Conservation (phyloP, 768 basidiomycete species). For the Mycena latifolia region DNA sequence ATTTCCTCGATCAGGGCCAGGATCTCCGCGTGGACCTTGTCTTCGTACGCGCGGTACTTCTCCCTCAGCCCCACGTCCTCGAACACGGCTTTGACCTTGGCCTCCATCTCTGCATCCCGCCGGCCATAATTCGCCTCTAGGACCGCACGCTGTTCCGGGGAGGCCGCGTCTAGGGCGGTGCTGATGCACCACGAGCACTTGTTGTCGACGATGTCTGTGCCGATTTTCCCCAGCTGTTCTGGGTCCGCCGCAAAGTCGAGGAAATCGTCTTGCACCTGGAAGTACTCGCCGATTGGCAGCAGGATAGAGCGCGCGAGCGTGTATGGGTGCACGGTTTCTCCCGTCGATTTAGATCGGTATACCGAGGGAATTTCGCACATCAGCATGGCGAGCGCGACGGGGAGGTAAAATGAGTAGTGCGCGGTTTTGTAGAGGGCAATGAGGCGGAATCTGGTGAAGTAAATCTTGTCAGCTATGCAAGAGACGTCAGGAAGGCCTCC, state of each 20-base stretch:
- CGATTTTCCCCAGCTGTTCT: conserved; percentile 94
- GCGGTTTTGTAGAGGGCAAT: conserved; percentile 99
- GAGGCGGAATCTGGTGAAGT: conserved; percentile 81
- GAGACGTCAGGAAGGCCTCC: neutral
- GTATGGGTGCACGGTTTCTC: conserved; percentile 65
- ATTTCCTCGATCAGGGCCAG: conserved; percentile 78
- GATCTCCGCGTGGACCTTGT: conserved; percentile 73
- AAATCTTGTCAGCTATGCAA: neutral
- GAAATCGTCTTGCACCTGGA: conserved; percentile 98
- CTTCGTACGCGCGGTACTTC: conserved; percentile 85
- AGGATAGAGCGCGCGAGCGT: conserved; percentile 83
- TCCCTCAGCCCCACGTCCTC: conserved; percentile 75
- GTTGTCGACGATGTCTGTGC: conserved; percentile 98
- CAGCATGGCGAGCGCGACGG: conserved; percentile 94
- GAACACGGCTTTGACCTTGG: conserved; percentile 67
- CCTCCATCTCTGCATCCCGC: conserved; percentile 63
- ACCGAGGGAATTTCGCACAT: conserved; percentile 72
- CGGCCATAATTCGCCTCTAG: conserved; percentile 66
- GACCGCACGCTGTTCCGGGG: conserved; percentile 64
- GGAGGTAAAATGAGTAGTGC: conserved; percentile 98
- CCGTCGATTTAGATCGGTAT: conserved; percentile 41
- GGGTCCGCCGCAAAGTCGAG: conserved; percentile 92
- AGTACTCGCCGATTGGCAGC: conserved; percentile 94
- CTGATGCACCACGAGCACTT: conserved; percentile 99
- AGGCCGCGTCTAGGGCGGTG: conserved; percentile 75